Evolutionary conservation across 2,329 filamentous ascomycete species (phyloP).

Genomic region (Fusarium xylarioides): DNA sequence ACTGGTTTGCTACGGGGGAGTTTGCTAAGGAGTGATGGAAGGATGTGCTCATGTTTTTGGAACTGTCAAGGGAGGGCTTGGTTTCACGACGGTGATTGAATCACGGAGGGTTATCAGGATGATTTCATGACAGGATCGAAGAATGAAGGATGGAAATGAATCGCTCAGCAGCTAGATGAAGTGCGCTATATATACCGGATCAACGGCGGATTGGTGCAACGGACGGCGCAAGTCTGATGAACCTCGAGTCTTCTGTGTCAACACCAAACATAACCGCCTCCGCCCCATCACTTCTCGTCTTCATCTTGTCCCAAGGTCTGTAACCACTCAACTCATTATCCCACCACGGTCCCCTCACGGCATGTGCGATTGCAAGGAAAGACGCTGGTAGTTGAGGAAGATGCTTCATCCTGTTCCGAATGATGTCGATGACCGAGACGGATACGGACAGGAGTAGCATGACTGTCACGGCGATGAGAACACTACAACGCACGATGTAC

Average conservation of each 20-base stretch:
- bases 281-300: background rate
- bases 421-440: conserved; percentile 29
- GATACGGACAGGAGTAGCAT: conserved; percentile 22
- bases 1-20: background rate
- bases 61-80: background rate
- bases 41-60: background rate
- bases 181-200: background rate
- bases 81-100: background rate
- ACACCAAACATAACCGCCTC: conserved; percentile 35
- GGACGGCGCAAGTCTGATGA: conserved; percentile 32
- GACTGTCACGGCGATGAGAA: conserved; percentile 18
- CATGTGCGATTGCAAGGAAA: conserved; percentile 32
- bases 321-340: conserved; percentile 23
- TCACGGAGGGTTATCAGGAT: background rate
- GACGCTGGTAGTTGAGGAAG: conserved; percentile 31
- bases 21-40: background rate
- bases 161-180: background rate
- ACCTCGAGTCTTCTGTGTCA: conserved; percentile 23
- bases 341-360: conserved; percentile 32
- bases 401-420: conserved; percentile 20
- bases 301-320: conserved; percentile 8
- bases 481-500: conserved; percentile 32
- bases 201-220: conserved; percentile 22
- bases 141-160: background rate
- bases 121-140: background rate